Conservation (phyloP, 495 filamentous ascomycete genomes). For the Hypoxylon lenormandii region DNA sequence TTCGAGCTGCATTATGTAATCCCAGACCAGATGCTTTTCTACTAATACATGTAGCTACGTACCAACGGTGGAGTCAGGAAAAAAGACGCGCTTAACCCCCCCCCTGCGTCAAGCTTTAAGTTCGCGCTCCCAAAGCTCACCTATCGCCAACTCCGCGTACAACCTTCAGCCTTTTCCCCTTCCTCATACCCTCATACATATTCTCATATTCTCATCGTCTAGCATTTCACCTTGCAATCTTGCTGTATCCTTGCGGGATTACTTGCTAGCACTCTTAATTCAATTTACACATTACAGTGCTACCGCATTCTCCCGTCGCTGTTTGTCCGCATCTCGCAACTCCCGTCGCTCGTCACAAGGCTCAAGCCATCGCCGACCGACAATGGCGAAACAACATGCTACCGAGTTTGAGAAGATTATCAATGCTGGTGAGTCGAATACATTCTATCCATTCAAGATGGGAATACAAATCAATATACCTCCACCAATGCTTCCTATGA, state of each 20-base stretch:
- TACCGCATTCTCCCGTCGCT: neutral
- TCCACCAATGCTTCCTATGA: neutral
- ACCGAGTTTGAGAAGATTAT: conserved; percentile 75
- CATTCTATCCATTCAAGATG: neutral
- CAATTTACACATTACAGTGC: conserved; percentile 7
- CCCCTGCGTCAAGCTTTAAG: conserved; percentile 16
- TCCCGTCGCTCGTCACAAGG: conserved; percentile 6
- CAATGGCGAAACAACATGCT: conserved; percentile 65
- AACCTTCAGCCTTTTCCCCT: conserved; percentile 7
- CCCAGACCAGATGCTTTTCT: no score
- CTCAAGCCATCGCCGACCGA: conserved; percentile 22
- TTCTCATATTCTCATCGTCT: conserved; percentile 2
- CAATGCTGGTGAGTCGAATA: conserved; percentile 63
- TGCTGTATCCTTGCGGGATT: neutral
- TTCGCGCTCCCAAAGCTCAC: conserved; percentile 16
- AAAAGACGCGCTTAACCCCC: conserved; percentile 36
- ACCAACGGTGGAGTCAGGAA: no score
- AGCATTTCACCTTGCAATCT: conserved; percentile 1
- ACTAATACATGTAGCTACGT: no score
- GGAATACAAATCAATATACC: neutral
- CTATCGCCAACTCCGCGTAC: neutral
- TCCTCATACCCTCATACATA: conserved; percentile 5
- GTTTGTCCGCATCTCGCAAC: conserved; percentile 2
- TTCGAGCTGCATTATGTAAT: neutral
- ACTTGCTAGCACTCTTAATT: neutral